A percentile compares a stretch with the other conserved stretches of the same genome.
These are phyloP conservation scores for Colletotrichum tofieldiae DNA, from an alignment of 2,329 filamentous ascomycete species.

Conservation along the genomic window DNA sequence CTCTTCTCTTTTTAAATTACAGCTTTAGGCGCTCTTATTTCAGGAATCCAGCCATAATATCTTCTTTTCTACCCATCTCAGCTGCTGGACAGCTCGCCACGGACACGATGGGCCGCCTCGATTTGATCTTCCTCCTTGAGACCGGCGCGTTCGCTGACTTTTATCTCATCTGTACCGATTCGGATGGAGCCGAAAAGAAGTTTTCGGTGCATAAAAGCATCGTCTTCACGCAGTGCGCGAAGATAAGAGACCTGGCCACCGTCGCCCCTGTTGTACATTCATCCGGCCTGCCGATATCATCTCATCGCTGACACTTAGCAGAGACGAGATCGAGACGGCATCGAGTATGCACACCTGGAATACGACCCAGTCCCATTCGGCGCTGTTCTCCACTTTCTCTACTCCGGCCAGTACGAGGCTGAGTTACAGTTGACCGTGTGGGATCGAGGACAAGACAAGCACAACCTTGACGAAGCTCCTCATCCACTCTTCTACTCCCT, in stretches of 20 bases:
- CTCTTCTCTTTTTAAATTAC: too few species aligned
- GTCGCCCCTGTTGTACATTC: neutral
- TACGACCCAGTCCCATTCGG: neutral
- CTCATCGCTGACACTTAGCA: neutral
- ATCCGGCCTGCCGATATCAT: neutral
- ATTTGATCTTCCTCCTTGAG: slow-evolving; percentile 6
- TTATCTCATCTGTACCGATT: neutral
- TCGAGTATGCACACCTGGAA: slow-evolving; percentile 2
- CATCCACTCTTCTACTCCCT: slow-evolving; percentile 22
- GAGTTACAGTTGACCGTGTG: neutral
- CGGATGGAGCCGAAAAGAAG: neutral
- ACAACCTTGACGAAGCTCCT: neutral
- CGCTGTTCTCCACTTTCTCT: slow-evolving; percentile 16
- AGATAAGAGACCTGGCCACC: neutral
- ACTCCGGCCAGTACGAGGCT: slow-evolving; percentile 20
- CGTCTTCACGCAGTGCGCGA: slow-evolving; percentile 13
- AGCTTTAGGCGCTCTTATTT: neutral
- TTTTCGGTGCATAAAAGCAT: slow-evolving; percentile 17
- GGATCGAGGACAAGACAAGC: neutral
- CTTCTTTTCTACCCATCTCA: neutral
- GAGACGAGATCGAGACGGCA: neutral
- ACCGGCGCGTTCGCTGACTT: neutral
- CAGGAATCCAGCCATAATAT: neutral
- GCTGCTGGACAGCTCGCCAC: neutral
- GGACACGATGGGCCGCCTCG: slow-evolving; percentile 12